A percentile compares a stretch with the other conserved stretches of the same genome.
These are phyloP conservation scores for Annulohypoxylon stygium DNA, from an alignment of 495 filamentous ascomycete species.

Conservation along the genomic window DNA sequence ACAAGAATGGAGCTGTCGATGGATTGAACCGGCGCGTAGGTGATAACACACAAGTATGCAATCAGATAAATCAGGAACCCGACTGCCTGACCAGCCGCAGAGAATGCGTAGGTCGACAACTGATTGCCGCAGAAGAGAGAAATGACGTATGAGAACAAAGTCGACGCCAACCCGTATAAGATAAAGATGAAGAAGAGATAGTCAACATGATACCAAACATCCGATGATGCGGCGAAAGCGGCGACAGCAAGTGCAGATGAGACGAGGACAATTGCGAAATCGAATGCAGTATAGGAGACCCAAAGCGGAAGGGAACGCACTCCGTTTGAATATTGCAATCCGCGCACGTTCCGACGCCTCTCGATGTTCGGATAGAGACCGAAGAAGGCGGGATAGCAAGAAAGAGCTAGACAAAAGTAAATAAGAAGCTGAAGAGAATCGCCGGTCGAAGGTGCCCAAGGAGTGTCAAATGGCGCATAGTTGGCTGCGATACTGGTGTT, in stretches of 20 bases:
- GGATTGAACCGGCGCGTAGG: slow-evolving; percentile 71
- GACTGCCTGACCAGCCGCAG: slow-evolving; percentile 77
- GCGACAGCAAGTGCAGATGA: slow-evolving; percentile 69
- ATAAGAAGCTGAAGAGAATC: slow-evolving; percentile 81
- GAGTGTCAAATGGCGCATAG: slow-evolving; percentile 77
- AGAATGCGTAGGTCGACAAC: slow-evolving; percentile 79
- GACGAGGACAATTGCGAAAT: slow-evolving; percentile 76
- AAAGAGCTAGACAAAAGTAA: slow-evolving; percentile 82
- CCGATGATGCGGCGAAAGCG: slow-evolving; percentile 70
- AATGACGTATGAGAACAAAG: slow-evolving; percentile 75
- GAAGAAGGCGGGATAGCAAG: slow-evolving; percentile 85
- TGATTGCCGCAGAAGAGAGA: slow-evolving; percentile 76
- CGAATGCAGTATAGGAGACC: slow-evolving; percentile 82
- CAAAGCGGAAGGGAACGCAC: slow-evolving; percentile 79
- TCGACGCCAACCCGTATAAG: slow-evolving; percentile 76
- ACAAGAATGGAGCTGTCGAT: slow-evolving; percentile 70
- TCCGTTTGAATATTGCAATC: slow-evolving; percentile 89
- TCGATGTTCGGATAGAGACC: slow-evolving; percentile 87
- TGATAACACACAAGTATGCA: slow-evolving; percentile 74
- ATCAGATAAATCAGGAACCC: slow-evolving; percentile 85
- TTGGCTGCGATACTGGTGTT: slow-evolving; percentile 75
- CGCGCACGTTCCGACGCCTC: slow-evolving; percentile 79
- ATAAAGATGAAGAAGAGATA: slow-evolving; percentile 80
- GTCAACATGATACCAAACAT: slow-evolving; percentile 73
- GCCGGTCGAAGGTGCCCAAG: slow-evolving; percentile 72